Conservation (phyloP, 345 rosid genomes). For the Mangifera indica region DNA sequence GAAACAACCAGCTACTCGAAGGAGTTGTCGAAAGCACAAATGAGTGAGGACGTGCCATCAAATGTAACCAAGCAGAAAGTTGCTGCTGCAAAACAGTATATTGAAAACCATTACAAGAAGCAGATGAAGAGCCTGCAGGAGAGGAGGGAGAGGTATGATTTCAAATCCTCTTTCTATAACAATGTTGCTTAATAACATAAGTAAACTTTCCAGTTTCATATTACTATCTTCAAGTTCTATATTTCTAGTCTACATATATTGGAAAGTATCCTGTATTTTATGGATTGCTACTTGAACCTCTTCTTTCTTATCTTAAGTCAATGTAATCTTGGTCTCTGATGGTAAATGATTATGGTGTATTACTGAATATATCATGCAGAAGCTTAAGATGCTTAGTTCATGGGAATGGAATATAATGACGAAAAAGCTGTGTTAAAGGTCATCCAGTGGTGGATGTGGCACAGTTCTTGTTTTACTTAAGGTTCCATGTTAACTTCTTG, state of each 20-base stretch:
- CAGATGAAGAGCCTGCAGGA: slow-evolving; percentile 82
- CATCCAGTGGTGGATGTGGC: too few relatives aligned
- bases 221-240: neutral
- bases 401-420: too few relatives aligned
- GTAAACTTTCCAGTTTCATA: slow-evolving; percentile 7
- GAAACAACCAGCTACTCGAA: slow-evolving; percentile 55
- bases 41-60: slow-evolving; percentile 82
- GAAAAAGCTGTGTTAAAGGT: too few relatives aligned
- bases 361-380: too few relatives aligned
- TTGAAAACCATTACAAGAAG: slow-evolving; percentile 92
- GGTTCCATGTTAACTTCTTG: too few relatives aligned
- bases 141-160: slow-evolving; percentile 82
- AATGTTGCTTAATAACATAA: slow-evolving; percentile 8
- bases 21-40: slow-evolving; percentile 55
- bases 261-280: too few relatives aligned
- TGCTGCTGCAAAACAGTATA: slow-evolving; percentile 95
- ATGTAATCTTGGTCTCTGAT: too few relatives aligned
- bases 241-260: neutral
- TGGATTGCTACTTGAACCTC: too few relatives aligned
- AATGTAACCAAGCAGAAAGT: slow-evolving; percentile 86
- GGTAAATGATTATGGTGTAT: too few relatives aligned
- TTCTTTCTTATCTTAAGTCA: too few relatives aligned
- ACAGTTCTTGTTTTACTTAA: too few relatives aligned
- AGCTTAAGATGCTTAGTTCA: too few relatives aligned
- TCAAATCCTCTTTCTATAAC: slow-evolving; percentile 25